phyloP scores from a whole-genome alignment of 2,329 filamentous ascomycete species.

The Ascochyta koolunga region DNA sequence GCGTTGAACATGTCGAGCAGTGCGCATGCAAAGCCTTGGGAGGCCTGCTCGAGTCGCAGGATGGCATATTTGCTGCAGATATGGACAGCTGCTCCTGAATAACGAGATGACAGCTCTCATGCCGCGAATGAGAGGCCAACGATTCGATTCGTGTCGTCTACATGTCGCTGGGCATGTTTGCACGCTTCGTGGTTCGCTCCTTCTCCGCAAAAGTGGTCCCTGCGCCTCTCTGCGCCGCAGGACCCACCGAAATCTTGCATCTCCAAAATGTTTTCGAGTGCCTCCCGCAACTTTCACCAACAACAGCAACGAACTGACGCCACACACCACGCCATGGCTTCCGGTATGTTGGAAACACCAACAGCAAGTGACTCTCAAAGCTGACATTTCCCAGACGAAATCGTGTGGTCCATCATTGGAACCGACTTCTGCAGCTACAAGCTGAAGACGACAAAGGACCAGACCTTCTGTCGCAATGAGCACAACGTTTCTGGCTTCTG shows the following conservation, averaged over 20 bases:
- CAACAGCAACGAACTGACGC: slow-evolving; percentile 6
- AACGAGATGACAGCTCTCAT: slow-evolving; percentile 42
- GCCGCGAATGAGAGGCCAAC: slow-evolving; percentile 38
- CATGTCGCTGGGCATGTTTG: slow-evolving; percentile 20
- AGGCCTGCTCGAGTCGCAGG: not conserved
- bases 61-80: not conserved
- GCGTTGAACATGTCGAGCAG: not conserved
- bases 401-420: slow-evolving; percentile 96
- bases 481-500: slow-evolving; percentile 60
- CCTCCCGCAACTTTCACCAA: slow-evolving; percentile 15
- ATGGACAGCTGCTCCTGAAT: slow-evolving; percentile 17
- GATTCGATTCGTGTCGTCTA: slow-evolving; percentile 4
- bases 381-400: slow-evolving; percentile 68
- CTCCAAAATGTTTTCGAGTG: slow-evolving; percentile 21
- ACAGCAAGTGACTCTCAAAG: not conserved
- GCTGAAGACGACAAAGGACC: slow-evolving; percentile 68
- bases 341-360: slow-evolving; percentile 22
- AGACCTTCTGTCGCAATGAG: slow-evolving; percentile 93
- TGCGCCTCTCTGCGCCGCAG: slow-evolving; percentile 15
- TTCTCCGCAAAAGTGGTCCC: slow-evolving; percentile 25
- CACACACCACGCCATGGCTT: slow-evolving; percentile 30
- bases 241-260: slow-evolving; percentile 19
- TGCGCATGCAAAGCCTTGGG: not conserved
- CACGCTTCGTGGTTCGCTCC: slow-evolving; percentile 26
- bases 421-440: slow-evolving; percentile 96